Evolutionary conservation across 768 basidiomycete species (phyloP).

Genomic region (Macrocybe gigantea): DNA sequence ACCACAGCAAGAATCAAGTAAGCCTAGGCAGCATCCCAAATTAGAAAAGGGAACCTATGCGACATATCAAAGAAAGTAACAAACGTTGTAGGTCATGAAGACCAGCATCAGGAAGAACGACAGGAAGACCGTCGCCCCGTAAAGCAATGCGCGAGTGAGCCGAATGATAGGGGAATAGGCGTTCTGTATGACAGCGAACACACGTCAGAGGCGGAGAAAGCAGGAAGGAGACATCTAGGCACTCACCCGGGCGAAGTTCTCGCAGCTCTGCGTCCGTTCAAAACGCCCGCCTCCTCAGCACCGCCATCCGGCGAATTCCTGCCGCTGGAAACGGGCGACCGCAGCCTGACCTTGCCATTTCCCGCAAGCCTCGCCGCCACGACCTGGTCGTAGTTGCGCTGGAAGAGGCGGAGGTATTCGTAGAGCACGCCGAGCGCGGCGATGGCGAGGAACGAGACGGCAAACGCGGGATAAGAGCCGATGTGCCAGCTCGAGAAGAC

Average conservation of each 20-base stretch:
- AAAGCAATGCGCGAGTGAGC: constrained; percentile 57
- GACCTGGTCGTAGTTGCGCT: constrained; percentile 49
- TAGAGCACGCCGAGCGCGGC: constrained; percentile 66
- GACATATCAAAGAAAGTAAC: constrained; percentile 18
- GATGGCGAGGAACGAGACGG: constrained; percentile 61
- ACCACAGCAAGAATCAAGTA: constrained; percentile 84
- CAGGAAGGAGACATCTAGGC: constrained; percentile 28
- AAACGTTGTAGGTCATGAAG: constrained; percentile 95
- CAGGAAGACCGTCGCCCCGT: constrained; percentile 70
- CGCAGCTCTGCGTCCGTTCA: constrained; percentile 39
- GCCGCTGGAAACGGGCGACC: constrained; percentile 27
- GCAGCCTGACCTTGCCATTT: constrained; percentile 42
- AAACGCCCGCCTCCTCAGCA: constrained; percentile 47
- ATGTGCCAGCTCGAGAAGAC: constrained; percentile 81
- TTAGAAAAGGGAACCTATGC: constrained; percentile 1
- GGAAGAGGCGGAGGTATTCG: constrained; percentile 71
- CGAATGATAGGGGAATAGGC: constrained; percentile 46
- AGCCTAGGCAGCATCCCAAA: constrained; percentile 39
- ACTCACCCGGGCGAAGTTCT: constrained; percentile 27
- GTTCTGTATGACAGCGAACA: constrained; percentile 25
- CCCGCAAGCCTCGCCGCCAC: constrained; percentile 44
- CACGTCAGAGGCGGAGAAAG: background rate
- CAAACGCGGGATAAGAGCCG: constrained; percentile 44
- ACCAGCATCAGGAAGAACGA: constrained; percentile 93
- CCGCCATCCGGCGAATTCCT: constrained; percentile 32